Evolutionary conservation across 2,329 filamentous ascomycete species (phyloP).

Genomic region (Pestalotiopsis sp.): DNA sequence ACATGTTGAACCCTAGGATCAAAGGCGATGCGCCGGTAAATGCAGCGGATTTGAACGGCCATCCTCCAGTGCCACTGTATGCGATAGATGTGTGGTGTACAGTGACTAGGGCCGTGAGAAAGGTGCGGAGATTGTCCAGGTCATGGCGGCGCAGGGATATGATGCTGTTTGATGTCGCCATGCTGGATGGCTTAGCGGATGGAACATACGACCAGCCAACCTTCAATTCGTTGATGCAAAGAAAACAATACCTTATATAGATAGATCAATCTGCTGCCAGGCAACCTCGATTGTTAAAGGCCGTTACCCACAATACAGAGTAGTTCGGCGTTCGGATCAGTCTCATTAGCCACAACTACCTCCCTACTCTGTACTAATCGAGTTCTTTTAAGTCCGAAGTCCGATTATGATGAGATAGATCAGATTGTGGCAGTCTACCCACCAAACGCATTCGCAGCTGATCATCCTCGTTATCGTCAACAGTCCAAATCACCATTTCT

Average conservation of each 20-base stretch:
- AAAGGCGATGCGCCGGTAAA: conserved; percentile 7
- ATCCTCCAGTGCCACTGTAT: conserved; percentile 19
- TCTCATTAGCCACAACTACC: neutral
- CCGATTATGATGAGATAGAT: too few species aligned
- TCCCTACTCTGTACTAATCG: neutral
- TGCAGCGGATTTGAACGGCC: conserved; percentile 12
- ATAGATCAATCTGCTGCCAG: too few species aligned
- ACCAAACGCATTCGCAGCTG: too few species aligned
- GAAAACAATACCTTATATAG: too few species aligned
- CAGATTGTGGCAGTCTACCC: too few species aligned
- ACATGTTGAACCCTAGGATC: conserved; percentile 18
- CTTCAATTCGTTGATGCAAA: neutral
- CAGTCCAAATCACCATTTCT: too few species aligned
- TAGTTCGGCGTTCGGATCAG: neutral
- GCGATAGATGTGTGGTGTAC: conserved; percentile 22
- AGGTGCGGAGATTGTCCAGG: conserved; percentile 19
- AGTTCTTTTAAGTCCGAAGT: too few species aligned
- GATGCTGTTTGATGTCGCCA: conserved; percentile 16
- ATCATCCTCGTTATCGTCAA: too few species aligned
- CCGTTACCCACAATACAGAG: neutral
- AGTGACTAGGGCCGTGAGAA: conserved; percentile 19
- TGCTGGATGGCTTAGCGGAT: neutral
- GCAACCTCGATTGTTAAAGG: too few species aligned
- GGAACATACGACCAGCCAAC: fast-evolving
- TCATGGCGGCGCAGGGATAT: conserved; percentile 18